Evolutionary conservation across 2,329 filamentous ascomycete genomes (phyloP), one percentile per base, ranked within the genome.

Genomic region (Botrytis porri): DNA sequence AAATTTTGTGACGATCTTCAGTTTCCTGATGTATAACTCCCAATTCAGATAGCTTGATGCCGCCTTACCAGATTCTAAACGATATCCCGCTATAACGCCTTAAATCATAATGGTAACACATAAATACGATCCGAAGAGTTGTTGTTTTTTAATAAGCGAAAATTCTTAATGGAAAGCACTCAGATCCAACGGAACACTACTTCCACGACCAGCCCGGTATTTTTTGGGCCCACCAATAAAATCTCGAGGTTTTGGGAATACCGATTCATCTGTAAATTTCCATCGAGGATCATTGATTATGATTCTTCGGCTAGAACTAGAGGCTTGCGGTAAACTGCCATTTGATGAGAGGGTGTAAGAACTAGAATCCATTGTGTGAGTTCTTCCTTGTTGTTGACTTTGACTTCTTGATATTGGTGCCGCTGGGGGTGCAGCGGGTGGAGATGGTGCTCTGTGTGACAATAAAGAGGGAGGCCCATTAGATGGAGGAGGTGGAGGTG

Each of bases 151-250:
- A n/a, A 25, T 14, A 67, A 54, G 70, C 45, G 45, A 57, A 57
- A 43, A 48, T 54, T n/a, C 65, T 77, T 73, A 80, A 62, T 78
- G 71, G 59, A 79, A 81, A 66, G 87, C 85, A 76, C 85, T 89
- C 80, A 99, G 83, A 84, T 98, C 93, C 78, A 98, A 84, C 43
- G 96, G 96, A 77, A 98, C 95, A 84, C 93, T 98, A 83, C 94
- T 98, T 45, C 94, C 95, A 80, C 95, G 88, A 14, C 96, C 96
- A 51, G 96, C 96, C 75, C 95, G 87, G 82, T 98, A 99, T 81
- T 89, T 90, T 81, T 92, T 94, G 32, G 87, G 84, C 5, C 88
- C 89, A n/a, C 92, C 92, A 1, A 86, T 83, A 80, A 97, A 98
- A 2, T 92, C 90, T 79, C 95, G 87, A 35, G 95, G 95, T 78